phyloP scores from a whole-genome alignment of 176 grass and related monocot genomes.

The Eleusine indica region DNA sequence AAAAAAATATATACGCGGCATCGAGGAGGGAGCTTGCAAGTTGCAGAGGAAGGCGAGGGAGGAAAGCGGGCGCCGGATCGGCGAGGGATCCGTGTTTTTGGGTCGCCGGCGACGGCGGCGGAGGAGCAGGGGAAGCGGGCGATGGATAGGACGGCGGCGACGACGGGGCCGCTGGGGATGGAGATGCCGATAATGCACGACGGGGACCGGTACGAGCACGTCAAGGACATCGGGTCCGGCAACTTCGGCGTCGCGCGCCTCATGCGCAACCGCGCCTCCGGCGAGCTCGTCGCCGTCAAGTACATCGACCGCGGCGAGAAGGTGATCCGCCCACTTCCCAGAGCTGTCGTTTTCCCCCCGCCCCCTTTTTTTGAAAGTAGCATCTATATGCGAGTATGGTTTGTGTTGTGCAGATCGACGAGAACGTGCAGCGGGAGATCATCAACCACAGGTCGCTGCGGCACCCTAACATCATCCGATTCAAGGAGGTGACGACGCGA shows the following conservation, averaged over 20 bases:
- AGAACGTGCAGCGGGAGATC: slow-evolving; percentile 97
- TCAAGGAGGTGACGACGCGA: slow-evolving; percentile 76
- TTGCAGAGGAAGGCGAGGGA: not conserved
- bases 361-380: not conserved
- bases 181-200: slow-evolving; percentile 97
- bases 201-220: slow-evolving; percentile 85
- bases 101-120: slow-evolving; percentile 38
- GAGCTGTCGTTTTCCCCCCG: too few species aligned
- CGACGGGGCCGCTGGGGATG: slow-evolving; percentile 73
- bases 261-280: slow-evolving; percentile 81
- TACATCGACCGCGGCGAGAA: slow-evolving; percentile 95
- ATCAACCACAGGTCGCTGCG: slow-evolving; percentile 96
- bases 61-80: not conserved
- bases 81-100: not conserved
- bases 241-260: slow-evolving; percentile 90
- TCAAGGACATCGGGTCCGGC: slow-evolving; percentile 84
- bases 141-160: slow-evolving; percentile 73
- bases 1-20: not conserved
- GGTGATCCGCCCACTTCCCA: slow-evolving; percentile 28
- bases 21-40: not conserved
- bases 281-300: slow-evolving; percentile 89
- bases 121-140: not conserved
- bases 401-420: slow-evolving; percentile 75
- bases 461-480: slow-evolving; percentile 96
- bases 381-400: not conserved